Evolutionary conservation across 2,329 filamentous ascomycete genomes (phyloP), one percentile per base, ranked within the genome.

Genomic region (Triangularia setosa): DNA sequence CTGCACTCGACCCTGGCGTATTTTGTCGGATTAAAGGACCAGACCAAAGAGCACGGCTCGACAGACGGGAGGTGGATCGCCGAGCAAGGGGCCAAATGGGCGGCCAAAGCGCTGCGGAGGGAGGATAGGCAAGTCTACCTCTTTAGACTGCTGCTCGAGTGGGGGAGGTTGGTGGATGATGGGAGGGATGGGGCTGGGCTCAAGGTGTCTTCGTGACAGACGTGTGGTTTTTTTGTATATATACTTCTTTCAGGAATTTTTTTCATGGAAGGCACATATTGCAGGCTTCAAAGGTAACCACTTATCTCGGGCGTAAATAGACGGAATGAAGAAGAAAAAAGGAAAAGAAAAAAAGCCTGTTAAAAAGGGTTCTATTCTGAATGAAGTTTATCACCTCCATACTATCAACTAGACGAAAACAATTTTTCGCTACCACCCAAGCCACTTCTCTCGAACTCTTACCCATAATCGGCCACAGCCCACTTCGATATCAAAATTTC

Each of bases 121-220:
- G 88, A 89, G 73, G 92, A 95, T 72, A 91, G 90, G 85, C 89
- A 93, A 75, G 83, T 92, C 9, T 95, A 95, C 72, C 81, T 94
- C 71, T 95, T 93, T 72, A 79, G 91, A 56, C 74, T 95, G 65
- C 76, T 95, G 70, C 76, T 95, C 21, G 91, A 95, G 78, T 95
- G 90, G 89, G 90, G 83, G 2, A 78, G 90, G 66, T 72, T 93
- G 54, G 83, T 89, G 23, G 84, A 90, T 75, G 89, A 92, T 71
- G 72, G 78, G 44, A 75, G 83, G 66, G 79, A 83, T n/a, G 75
- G 76, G 12, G 73, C 83, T 66, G 79, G 78, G 6, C 79, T 78
- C 70, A 40, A 40, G 33, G n/a, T 40, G 4, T 33, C 30, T 8
- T 33, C 30, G 9, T 33, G 11, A 33, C 9, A 3, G 9, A 11